These are phyloP conservation scores for Kwoniella sp. DNA, from an alignment of 768 basidiomycete genomes.

Conservation along the genomic window DNA sequence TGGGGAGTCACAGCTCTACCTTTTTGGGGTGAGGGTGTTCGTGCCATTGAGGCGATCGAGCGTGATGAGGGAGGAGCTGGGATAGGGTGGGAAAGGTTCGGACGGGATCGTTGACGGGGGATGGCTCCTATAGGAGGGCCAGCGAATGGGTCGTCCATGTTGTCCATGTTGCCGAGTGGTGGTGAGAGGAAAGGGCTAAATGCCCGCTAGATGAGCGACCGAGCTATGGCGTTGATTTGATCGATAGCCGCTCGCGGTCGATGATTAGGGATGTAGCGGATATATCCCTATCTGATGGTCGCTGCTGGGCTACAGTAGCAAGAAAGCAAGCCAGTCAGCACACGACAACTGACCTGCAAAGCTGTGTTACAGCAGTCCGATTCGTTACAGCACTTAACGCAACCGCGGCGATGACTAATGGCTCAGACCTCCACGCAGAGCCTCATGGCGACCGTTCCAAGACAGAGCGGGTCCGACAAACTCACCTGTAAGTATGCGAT, in stretches of 20 bases:
- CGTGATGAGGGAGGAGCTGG: slow-evolving; percentile 33
- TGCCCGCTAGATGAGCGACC: not conserved
- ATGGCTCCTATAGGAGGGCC: slow-evolving; percentile 12
- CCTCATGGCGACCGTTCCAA: not conserved
- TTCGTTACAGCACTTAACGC: too few species aligned
- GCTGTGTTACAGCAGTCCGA: too few species aligned
- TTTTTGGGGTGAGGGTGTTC: slow-evolving; percentile 27
- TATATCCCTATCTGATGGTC: too few species aligned
- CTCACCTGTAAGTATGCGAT: not conserved
- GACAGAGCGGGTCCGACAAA: too few species aligned
- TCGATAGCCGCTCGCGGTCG: not conserved
- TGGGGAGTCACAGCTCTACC: not conserved
- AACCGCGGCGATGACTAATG: not conserved
- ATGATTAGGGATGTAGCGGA: too few species aligned
- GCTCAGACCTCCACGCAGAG: not conserved
- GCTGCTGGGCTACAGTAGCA: too few species aligned
- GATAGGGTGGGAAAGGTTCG: slow-evolving; percentile 28
- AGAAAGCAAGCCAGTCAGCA: too few species aligned
- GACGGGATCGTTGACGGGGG: slow-evolving; percentile 36
- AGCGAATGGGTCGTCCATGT: slow-evolving; percentile 38
- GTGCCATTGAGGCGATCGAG: slow-evolving; percentile 23
- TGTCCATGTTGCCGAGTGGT: slow-evolving; percentile 4
- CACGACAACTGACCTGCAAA: too few species aligned
- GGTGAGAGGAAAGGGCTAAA: not conserved
- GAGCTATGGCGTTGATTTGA: not conserved